Percentiles rank a stretch among this genome's conserved stretches.
Conservation (phyloP, 805 yeast genomes). For the Kodamaea fukazawae region DNA sequence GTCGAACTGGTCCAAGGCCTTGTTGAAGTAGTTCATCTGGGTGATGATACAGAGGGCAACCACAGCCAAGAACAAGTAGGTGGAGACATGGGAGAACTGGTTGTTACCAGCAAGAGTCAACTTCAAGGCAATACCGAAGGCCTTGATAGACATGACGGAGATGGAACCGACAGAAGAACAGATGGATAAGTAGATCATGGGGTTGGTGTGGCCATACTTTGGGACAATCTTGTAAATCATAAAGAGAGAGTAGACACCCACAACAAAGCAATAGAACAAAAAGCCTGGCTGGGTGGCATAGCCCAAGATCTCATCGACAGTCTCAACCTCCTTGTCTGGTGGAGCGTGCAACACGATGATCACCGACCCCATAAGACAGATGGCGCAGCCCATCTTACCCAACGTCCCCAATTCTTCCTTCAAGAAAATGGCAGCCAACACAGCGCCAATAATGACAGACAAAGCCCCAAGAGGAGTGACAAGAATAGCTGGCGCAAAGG, state of each 20-base stretch:
- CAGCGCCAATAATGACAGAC: slow-evolving; percentile 88
- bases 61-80: slow-evolving; percentile 75
- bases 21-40: slow-evolving; percentile 92
- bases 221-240: slow-evolving; percentile 87
- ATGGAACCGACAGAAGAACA: slow-evolving; percentile 90
- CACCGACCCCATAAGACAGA: slow-evolving; percentile 82
- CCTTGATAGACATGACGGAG: slow-evolving; percentile 88
- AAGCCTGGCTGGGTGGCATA: slow-evolving; percentile 81
- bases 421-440: slow-evolving; percentile 77
- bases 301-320: slow-evolving; percentile 81
- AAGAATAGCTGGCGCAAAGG: slow-evolving; percentile 90
- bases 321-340: slow-evolving; percentile 83
- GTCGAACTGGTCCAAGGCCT: slow-evolving; percentile 89
- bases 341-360: slow-evolving; percentile 91
- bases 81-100: slow-evolving; percentile 81
- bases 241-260: slow-evolving; percentile 64
- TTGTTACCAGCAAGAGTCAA: slow-evolving; percentile 81
- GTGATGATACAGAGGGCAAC: slow-evolving; percentile 81
- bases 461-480: slow-evolving; percentile 92
- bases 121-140: slow-evolving; percentile 88
- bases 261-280: slow-evolving; percentile 59
- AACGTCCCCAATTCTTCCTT: slow-evolving; percentile 84
- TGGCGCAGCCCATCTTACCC: slow-evolving; percentile 92
- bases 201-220: slow-evolving; percentile 71
- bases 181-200: slow-evolving; percentile 85